Evolutionary conservation across 768 basidiomycete species (phyloP).

Genomic region (Wakefieldia striispora): DNA sequence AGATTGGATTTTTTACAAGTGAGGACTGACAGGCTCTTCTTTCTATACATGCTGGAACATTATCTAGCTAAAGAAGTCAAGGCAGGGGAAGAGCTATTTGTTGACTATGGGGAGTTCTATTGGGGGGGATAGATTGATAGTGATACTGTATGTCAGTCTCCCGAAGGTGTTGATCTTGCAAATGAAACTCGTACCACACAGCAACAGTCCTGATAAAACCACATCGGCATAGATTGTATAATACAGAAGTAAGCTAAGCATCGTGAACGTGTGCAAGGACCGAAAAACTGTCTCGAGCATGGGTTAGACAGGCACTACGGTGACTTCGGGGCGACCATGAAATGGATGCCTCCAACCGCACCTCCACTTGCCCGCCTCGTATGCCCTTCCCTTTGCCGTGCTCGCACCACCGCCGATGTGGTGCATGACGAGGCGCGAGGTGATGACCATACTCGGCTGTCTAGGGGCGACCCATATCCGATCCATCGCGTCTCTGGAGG

Average conservation of each 20-base stretch:
- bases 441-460: conserved; percentile 35
- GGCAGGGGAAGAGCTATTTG: conserved; percentile 33
- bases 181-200: too few relatives aligned
- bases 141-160: too few relatives aligned
- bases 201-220: too few relatives aligned
- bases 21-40: conserved; percentile 8
- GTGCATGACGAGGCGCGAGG: conserved; percentile 42
- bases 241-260: too few relatives aligned
- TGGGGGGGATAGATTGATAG: conserved; percentile 15
- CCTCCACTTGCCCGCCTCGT: conserved; percentile 37
- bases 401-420: conserved; percentile 40
- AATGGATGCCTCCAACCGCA: conserved; percentile 48
- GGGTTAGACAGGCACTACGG: conserved; percentile 32
- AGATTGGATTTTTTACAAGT: conserved; percentile 39
- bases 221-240: too few relatives aligned
- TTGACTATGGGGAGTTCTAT: conserved; percentile 34
- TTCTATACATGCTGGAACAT: neutral
- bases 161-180: too few relatives aligned
- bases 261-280: too few relatives aligned
- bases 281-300: too few relatives aligned
- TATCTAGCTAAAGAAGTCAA: conserved; percentile 25
- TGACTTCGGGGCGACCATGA: conserved; percentile 37
- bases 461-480: conserved; percentile 9
- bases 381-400: conserved; percentile 31
- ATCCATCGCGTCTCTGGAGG: conserved; percentile 1